Evolutionary conservation across 192 early-diverging fungal species (phyloP).

Genomic region (Chytriomyces confervae): DNA sequence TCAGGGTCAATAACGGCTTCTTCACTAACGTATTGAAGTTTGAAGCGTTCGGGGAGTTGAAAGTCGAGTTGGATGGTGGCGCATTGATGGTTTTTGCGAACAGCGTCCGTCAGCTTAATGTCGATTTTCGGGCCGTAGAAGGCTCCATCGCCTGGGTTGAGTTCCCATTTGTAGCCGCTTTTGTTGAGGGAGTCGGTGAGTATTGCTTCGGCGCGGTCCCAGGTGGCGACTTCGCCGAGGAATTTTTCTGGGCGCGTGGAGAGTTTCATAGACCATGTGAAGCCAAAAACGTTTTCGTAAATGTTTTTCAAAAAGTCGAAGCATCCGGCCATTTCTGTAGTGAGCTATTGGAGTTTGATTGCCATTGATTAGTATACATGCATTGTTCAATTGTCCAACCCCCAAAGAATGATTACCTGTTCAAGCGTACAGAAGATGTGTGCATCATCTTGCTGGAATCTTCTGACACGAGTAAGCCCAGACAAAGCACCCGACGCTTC

Average conservation of each 20-base stretch:
- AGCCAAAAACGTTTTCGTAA: conserved; percentile 89
- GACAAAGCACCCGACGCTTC: conserved; percentile 87
- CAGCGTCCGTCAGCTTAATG: conserved; percentile 91
- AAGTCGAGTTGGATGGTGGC: conserved; percentile 98
- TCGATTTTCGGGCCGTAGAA: conserved; percentile 99
- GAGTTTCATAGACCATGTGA: conserved; percentile 85
- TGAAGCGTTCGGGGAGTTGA: conserved; percentile 93
- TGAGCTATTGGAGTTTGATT: conserved; percentile 52
- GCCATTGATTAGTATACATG: no score
- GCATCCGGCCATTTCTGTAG: conserved; percentile 78
- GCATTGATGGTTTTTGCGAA: conserved; percentile 90
- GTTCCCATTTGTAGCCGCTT: conserved; percentile 81
- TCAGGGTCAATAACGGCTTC: conserved; percentile 47
- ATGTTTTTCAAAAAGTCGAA: conserved; percentile 89
- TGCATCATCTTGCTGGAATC: conserved; percentile 99
- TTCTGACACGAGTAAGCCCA: conserved; percentile 95
- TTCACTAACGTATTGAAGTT: conserved; percentile 85
- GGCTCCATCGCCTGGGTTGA: conserved; percentile 95
- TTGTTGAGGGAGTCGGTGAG: conserved; percentile 80
- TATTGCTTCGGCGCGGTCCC: conserved; percentile 89
- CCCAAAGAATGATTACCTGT: conserved; percentile 56
- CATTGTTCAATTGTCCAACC: neutral
- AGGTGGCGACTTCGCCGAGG: conserved; percentile 85
- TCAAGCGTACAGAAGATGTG: conserved; percentile 94
- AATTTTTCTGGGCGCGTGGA: conserved; percentile 97